Percentiles rank a stretch among this genome's conserved stretches.
Conservation (phyloP, 345 rosid genomes). For the Lumnitzera littorea region DNA sequence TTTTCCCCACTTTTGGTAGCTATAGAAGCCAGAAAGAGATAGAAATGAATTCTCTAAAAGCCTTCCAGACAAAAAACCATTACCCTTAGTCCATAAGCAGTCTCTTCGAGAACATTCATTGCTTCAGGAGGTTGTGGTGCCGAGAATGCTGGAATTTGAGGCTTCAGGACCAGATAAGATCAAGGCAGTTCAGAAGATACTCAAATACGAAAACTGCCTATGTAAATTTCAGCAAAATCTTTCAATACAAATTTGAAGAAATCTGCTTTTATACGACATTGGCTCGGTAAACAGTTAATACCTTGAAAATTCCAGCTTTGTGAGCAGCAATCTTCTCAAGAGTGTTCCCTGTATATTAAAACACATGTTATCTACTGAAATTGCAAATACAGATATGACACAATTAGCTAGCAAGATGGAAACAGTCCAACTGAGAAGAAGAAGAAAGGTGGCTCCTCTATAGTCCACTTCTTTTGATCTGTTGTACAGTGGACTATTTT, state of each 20-base stretch:
- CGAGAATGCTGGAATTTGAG: slow-evolving; percentile 77
- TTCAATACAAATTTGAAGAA: slow-evolving; percentile 8
- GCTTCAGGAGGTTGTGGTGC: slow-evolving; percentile 78
- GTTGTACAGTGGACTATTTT: no score
- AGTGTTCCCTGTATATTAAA: slow-evolving; percentile 52
- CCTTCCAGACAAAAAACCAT: neutral
- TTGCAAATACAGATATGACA: slow-evolving; percentile 1
- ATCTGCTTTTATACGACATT: slow-evolving; percentile 11
- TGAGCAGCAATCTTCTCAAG: slow-evolving; percentile 66
- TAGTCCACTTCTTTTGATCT: no score
- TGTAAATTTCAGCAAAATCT: slow-evolving; percentile 8
- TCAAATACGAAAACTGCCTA: slow-evolving; percentile 29
- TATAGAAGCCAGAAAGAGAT: neutral
- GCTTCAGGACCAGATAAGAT: slow-evolving; percentile 64
- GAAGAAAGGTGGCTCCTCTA: no score
- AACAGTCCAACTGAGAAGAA: neutral
- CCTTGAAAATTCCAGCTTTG: slow-evolving; percentile 96
- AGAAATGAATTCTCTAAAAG: neutral
- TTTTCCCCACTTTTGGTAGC: no score
- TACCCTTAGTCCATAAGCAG: slow-evolving; percentile 49
- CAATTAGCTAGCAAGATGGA: neutral
- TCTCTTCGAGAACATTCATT: slow-evolving; percentile 59
- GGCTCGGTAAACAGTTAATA: slow-evolving; percentile 20
- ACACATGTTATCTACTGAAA: slow-evolving; percentile 4
- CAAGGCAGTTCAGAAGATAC: slow-evolving; percentile 43